Evolutionary conservation across 2,329 filamentous ascomycete genomes (phyloP), one percentile per base, ranked within the genome.

Genomic region (Diplodia seriata): DNA sequence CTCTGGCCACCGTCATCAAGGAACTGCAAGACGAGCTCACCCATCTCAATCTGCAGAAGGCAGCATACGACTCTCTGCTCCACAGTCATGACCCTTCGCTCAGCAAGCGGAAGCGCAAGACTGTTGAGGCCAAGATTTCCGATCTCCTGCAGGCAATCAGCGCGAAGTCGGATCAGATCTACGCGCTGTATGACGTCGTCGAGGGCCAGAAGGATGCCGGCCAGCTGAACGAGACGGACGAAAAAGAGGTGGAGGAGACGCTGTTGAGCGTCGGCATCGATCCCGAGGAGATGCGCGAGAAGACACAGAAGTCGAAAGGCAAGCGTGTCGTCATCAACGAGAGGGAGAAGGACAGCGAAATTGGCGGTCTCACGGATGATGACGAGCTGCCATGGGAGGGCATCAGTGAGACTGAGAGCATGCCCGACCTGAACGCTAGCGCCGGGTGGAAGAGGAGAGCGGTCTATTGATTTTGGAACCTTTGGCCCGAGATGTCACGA

Each of bases 1-100:
- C 93, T 11, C 86, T 97, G 29, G 90, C 91, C 8, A 87, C 89
- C n/a, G 91, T 97, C 26, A 89, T 97, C 76, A 95, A 96, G 79
- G 86, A 89, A 8, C 82, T 96, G 3, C 85, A 92, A 72, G 92
- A 96, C 75, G 93, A 97, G 77, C 85, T 94, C 54, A 85, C 85
- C 14, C 91, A 96, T 76, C 80, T 96, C 65, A 90, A 91, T 78
- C 84, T 90, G 71, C 85, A 90, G 73, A 85, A 93, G n/a, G 82
- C 85, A 0, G 82, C 82, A 26, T 86, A 89, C 68, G 90, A 95
- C 54, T 73, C 72, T n/a, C 76, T 76, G 59, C 62, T 70, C n/a
- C 62, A 26, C 29, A 51, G 33, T 8, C 67, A 65, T 20, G 70
- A 71, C 78, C 86, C 89, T 62, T 85, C 88, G 1, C 76, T 91